Percentiles rank a stretch among this genome's conserved stretches.
These are phyloP conservation scores for Candida boleticola DNA, from an alignment of 805 yeast genomes.

Conservation along the genomic window DNA sequence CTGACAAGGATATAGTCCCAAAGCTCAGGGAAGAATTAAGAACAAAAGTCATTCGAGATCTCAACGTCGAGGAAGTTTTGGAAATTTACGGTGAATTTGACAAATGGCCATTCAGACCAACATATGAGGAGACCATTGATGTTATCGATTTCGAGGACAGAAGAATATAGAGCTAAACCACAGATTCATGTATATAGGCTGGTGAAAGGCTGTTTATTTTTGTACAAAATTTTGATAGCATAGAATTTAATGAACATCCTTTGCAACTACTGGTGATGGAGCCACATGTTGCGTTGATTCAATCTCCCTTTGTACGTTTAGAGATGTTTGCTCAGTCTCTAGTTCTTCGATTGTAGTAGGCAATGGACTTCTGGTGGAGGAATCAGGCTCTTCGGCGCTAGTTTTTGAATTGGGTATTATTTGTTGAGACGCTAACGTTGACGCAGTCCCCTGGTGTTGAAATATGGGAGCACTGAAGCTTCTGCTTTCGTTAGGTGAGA, in stretches of 20 bases:
- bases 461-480: constrained; percentile 5
- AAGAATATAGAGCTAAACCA: neutral
- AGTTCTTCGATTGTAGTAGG: too few species aligned
- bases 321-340: too few species aligned
- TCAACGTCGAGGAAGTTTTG: constrained; percentile 56
- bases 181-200: too few species aligned
- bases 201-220: too few species aligned
- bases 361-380: too few species aligned
- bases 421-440: neutral
- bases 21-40: constrained; percentile 32
- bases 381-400: too few species aligned
- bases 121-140: constrained; percentile 5
- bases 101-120: constrained; percentile 87
- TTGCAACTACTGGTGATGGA: too few species aligned
- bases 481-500: neutral
- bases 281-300: too few species aligned
- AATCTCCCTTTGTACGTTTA: too few species aligned
- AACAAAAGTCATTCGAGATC: constrained; percentile 43
- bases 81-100: constrained; percentile 51
- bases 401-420: too few species aligned
- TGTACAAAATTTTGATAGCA: too few species aligned
- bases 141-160: constrained; percentile 2
- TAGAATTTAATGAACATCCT: too few species aligned
- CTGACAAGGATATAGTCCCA: constrained; percentile 48
- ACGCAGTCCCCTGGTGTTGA: neutral